Percentiles rank a stretch among this genome's conserved stretches.
These are phyloP conservation scores for Porpolomopsis calyptriformis DNA, from an alignment of 768 basidiomycete species.

Conservation along the genomic window DNA sequence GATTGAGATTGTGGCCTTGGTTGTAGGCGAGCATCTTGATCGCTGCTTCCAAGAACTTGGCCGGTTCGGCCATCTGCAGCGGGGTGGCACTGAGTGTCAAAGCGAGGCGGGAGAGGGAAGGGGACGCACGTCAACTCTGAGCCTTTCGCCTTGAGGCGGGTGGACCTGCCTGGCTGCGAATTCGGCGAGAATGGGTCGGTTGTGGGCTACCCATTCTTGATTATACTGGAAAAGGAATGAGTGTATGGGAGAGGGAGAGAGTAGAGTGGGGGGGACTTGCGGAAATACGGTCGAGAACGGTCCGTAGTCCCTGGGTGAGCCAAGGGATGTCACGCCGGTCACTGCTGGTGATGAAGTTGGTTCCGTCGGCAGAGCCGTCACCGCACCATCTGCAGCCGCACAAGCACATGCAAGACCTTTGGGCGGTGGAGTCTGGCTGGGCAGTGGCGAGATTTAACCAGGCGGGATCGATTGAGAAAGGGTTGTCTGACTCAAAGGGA, in stretches of 20 bases:
- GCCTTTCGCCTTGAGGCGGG: slow-evolving; percentile 7
- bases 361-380: neutral
- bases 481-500: too few species aligned
- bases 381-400: neutral
- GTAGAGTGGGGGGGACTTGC: neutral
- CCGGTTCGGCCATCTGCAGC: slow-evolving; percentile 12
- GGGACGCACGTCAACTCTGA: slow-evolving; percentile 8
- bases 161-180: slow-evolving; percentile 9
- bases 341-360: too few species aligned
- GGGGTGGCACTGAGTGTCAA: neutral
- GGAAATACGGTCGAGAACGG: neutral
- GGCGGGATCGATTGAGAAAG: too few species aligned
- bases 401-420: neutral
- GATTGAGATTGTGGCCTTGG: too few species aligned
- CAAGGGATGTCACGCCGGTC: too few species aligned
- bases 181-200: slow-evolving; percentile 7
- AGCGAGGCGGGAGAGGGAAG: neutral
- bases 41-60: slow-evolving; percentile 10
- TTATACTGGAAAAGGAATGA: neutral
- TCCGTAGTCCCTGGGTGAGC: too few species aligned
- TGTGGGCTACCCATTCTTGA: slow-evolving; percentile 5
- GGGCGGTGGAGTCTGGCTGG: too few species aligned
- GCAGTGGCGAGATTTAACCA: too few species aligned
- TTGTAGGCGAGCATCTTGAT: slow-evolving; percentile 11
- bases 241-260: neutral